phyloP scores from a whole-genome alignment of 331 rosid species.

The Rhamnella rubrinervis region DNA sequence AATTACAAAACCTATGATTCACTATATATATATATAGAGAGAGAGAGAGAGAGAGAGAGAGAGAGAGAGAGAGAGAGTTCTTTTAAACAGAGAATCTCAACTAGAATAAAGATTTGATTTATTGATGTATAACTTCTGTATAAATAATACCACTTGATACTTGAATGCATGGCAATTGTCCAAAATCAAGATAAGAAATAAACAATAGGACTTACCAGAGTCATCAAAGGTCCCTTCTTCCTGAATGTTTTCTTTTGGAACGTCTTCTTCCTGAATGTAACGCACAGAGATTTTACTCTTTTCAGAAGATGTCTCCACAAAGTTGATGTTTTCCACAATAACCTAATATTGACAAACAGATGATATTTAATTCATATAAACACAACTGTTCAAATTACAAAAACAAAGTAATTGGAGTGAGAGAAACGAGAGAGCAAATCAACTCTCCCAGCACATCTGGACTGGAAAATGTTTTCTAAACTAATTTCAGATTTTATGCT shows the following conservation, averaged over 20 bases:
- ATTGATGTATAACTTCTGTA: no score
- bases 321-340: conserved; percentile 50
- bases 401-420: neutral
- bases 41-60: no score
- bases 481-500: neutral
- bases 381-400: conserved; percentile 10
- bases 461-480: neutral
- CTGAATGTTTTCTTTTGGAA: neutral
- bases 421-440: conserved; percentile 2
- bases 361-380: conserved; percentile 4
- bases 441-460: neutral
- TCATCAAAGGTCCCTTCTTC: conserved; percentile 3
- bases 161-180: neutral
- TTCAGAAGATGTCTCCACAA: conserved; percentile 37
- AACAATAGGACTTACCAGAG: conserved; percentile 30
- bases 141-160: no score
- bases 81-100: no score
- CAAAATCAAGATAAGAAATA: neutral
- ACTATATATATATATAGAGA: no score
- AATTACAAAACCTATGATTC: no score
- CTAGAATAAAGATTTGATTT: no score
- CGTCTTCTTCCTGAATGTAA: neutral
- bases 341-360: conserved; percentile 37
- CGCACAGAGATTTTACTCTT: neutral
- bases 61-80: no score